A percentile compares a stretch with the other conserved stretches of the same genome.
Evolutionary conservation across 73 alveolate genomes (phyloP).

Genomic region (Diophrys appendiculata): DNA sequence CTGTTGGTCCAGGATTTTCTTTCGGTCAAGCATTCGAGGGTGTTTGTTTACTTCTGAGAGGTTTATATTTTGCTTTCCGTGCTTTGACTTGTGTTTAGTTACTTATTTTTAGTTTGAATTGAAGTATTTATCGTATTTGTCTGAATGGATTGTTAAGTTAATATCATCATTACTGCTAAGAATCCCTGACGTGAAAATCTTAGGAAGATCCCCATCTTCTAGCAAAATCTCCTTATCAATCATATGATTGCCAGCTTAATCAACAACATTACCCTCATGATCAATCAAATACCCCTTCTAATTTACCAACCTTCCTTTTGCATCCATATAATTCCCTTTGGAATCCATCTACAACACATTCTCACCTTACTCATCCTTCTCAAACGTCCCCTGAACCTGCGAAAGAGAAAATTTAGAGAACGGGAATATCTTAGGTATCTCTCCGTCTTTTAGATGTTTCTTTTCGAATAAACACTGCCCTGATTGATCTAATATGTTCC

Average conservation of each 20-base stretch:
- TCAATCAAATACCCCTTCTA: constrained; percentile 32
- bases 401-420: constrained; percentile 21
- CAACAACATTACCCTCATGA: constrained; percentile 12
- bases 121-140: too few relatives aligned
- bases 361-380: constrained; percentile 15
- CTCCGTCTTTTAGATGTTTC: constrained; percentile 17
- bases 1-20: too few relatives aligned
- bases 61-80: too few relatives aligned
- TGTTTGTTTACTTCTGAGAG: too few relatives aligned
- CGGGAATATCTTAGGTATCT: constrained; percentile 42
- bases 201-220: constrained; percentile 21
- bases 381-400: constrained; percentile 16
- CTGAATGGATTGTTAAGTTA: too few relatives aligned
- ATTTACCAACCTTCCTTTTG: constrained; percentile 10
- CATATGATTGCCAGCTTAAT: constrained; percentile 25
- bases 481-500: constrained; percentile 13
- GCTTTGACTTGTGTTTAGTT: too few relatives aligned
- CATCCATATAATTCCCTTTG: constrained; percentile 24
- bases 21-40: too few relatives aligned
- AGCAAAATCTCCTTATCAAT: constrained; percentile 9
- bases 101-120: too few relatives aligned
- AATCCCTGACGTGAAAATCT: constrained; percentile 53
- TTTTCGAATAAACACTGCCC: constrained; percentile 15
- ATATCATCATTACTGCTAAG: too few relatives aligned
- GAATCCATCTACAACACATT: constrained; percentile 5